Base-by-base conservation (phyloP, 2,329 filamentous ascomycete genomes). In the Claviceps sp. region DNA sequence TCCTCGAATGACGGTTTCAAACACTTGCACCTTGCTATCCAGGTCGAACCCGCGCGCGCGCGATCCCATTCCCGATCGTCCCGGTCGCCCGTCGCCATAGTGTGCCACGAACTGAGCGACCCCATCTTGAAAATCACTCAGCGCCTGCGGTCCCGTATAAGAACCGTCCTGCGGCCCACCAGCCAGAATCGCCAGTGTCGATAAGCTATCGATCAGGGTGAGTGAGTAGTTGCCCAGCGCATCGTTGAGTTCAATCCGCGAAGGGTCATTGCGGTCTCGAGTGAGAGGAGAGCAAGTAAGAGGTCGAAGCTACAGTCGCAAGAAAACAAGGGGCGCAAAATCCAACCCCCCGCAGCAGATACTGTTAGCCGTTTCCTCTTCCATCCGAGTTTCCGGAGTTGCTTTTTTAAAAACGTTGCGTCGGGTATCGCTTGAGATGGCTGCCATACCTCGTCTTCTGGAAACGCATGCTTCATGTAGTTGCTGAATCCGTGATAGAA, bases 1-100 rank as follows among this genome's bases (percentile, higher is more conserved):
- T 16, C 91, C 93, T 54, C 93, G 79, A 59, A 98, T 98, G 38
- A 95, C 91, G 0, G 91, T 97, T 72, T 98, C 93, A 63, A 98
- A 98, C 41, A 98, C 88, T 70, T 98, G 91, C 2, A 98, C 93
- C 69, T 97, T 98, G 71, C 90, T 95, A 68, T 98, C 91, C 42
- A 95, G 73, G 66, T 98, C 88, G 62, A 98, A 98, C 0, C 89
- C 93, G 51, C 82, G 78, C 3, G 83, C 82, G 57, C 88, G 76
- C 53, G 77, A 73, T 3, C 91, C 91, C 62, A 79, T 76, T 6
- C 86, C 88, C 5, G 76, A 75, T 14, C 78, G 73, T 3, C 86
- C 84, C 8, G 74, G 69, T 34, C 81, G 82, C 1, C 90, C 91
- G 67, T 96, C 90, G 4, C 91, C 91, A 65, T 96, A 97, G 59